Evolutionary conservation across 1,139 yeast genomes (phyloP).

Genomic region (Saccharomyces hybrid): DNA sequence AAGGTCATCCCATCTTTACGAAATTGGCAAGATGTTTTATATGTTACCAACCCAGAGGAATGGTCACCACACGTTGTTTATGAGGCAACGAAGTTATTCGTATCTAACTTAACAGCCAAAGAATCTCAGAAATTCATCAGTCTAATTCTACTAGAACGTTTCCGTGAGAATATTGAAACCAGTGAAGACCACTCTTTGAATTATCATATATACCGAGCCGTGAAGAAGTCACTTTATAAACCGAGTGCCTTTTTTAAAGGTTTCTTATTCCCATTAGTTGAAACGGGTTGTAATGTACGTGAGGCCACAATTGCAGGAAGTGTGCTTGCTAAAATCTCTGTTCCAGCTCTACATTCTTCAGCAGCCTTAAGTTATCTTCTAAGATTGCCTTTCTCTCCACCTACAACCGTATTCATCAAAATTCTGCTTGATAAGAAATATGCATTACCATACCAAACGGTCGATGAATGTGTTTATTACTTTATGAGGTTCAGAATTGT

Average conservation of each 20-base stretch:
- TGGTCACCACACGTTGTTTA: conserved; percentile 98
- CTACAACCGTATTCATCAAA: conserved; percentile 84
- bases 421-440: conserved; percentile 88
- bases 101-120: conserved; percentile 79
- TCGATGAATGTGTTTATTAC: conserved; percentile 92
- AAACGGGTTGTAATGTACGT: conserved; percentile 77
- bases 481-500: conserved; percentile 77
- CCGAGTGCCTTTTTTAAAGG: conserved; percentile 98
- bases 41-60: conserved; percentile 80
- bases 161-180: conserved; percentile 74
- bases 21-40: conserved; percentile 93
- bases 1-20: conserved; percentile 86
- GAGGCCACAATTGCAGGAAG: conserved; percentile 97
- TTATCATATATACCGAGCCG: conserved; percentile 85
- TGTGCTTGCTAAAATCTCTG: conserved; percentile 78
- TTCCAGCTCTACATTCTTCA: conserved; percentile 92
- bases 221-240: conserved; percentile 87
- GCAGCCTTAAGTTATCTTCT: conserved; percentile 84
- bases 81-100: conserved; percentile 91
- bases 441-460: conserved; percentile 93
- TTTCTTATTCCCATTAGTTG: conserved; percentile 82
- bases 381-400: conserved; percentile 79
- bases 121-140: conserved; percentile 85
- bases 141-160: conserved; percentile 70
- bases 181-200: conserved; percentile 60